Evolutionary conservation across 169 alveolate species (phyloP).

Genomic region (Blepharisma undulans): DNA sequence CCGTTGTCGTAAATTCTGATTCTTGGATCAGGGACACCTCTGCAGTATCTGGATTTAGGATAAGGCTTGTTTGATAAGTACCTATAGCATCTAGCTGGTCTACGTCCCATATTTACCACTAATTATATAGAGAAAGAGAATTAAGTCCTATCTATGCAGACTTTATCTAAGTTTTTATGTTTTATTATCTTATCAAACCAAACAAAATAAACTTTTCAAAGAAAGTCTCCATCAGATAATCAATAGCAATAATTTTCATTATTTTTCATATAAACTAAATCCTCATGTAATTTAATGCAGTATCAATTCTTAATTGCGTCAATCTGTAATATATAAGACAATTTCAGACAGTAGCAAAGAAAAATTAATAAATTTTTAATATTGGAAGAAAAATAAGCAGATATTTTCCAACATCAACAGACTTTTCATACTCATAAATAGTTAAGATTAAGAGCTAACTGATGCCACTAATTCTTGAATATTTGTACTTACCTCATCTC

Average conservation of each 20-base stretch:
- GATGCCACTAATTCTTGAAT: slow-evolving; percentile 37
- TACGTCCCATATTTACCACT: slow-evolving; percentile 94
- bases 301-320: too few relatives aligned
- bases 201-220: too few relatives aligned
- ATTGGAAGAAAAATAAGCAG: too few relatives aligned
- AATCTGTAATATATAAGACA: not conserved
- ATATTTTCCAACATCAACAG: too few relatives aligned
- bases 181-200: not conserved
- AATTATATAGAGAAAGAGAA: not conserved
- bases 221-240: not conserved
- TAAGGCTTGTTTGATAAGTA: slow-evolving; percentile 98
- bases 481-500: slow-evolving; percentile 24
- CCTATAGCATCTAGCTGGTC: slow-evolving; percentile 99
- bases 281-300: too few relatives aligned
- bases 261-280: too few relatives aligned
- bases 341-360: not conserved
- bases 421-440: not conserved
- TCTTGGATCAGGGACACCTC: slow-evolving; percentile 99
- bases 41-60: slow-evolving; percentile 98
- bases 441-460: slow-evolving; percentile 6
- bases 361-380: too few relatives aligned
- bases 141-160: not conserved
- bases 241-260: not conserved
- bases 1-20: slow-evolving; percentile 98
- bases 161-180: not conserved